These are phyloP conservation scores for Aspergillus pseudonomiae DNA, from an alignment of 2,329 filamentous ascomycete species.

Conservation along the genomic window DNA sequence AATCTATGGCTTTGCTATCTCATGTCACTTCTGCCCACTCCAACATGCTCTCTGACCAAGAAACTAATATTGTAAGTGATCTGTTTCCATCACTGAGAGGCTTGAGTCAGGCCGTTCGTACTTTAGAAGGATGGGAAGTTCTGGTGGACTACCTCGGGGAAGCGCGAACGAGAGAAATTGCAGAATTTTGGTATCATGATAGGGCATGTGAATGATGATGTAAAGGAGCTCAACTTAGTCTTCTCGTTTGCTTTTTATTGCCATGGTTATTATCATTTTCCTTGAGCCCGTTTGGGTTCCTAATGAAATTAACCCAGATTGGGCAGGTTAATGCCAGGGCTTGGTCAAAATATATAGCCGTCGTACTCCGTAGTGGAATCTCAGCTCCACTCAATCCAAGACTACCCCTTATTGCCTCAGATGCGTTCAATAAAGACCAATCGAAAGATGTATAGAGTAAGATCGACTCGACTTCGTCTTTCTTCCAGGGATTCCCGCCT, in stretches of 20 bases:
- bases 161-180: slow-evolving; percentile 31
- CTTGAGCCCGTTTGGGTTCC: too few relatives aligned
- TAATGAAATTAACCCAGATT: too few relatives aligned
- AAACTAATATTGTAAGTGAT: slow-evolving; percentile 36
- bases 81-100: slow-evolving; percentile 28
- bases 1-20: slow-evolving; percentile 26
- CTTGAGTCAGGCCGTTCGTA: slow-evolving; percentile 24
- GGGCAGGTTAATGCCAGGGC: neutral
- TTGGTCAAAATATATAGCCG: neutral
- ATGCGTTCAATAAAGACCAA: neutral
- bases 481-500: neutral
- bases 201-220: slow-evolving; percentile 26
- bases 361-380: neutral
- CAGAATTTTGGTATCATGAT: slow-evolving; percentile 44
- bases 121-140: slow-evolving; percentile 22
- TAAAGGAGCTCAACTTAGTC: neutral
- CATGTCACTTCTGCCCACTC: slow-evolving; percentile 21
- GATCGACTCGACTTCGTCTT: neutral
- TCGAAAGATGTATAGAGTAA: neutral
- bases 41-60: slow-evolving; percentile 28
- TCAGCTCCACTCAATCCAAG: neutral
- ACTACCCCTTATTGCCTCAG: neutral
- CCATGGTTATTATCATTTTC: too few relatives aligned
- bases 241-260: neutral
- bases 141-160: slow-evolving; percentile 39